These are phyloP conservation scores for Aspergillus oerlinghausenensis DNA, from an alignment of 2,329 filamentous ascomycete species.

Conservation along the genomic window DNA sequence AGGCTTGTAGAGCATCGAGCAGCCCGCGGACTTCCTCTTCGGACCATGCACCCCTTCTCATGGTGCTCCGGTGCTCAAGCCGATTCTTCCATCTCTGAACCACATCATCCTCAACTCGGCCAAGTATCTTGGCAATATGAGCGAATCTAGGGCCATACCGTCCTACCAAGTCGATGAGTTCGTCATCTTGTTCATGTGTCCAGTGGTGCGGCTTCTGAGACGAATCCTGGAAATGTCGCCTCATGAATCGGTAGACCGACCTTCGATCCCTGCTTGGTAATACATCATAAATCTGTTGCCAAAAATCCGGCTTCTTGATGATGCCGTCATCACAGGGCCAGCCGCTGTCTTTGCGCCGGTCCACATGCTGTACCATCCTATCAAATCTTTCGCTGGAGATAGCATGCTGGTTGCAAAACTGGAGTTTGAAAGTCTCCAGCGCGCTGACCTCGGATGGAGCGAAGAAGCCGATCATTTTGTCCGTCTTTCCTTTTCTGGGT, in stretches of 20 bases:
- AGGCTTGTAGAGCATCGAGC: constrained; percentile 21
- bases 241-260: constrained; percentile 40
- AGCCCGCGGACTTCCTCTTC: constrained; percentile 29
- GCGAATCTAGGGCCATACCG: constrained; percentile 34
- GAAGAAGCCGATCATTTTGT: constrained; percentile 27
- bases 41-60: constrained; percentile 35
- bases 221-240: constrained; percentile 39
- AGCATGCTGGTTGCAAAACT: constrained; percentile 29
- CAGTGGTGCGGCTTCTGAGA: constrained; percentile 35
- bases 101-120: constrained; percentile 39
- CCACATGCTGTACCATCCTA: constrained; percentile 31
- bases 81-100: constrained; percentile 42
- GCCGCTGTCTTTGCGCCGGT: constrained; percentile 14
- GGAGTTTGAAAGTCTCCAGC: constrained; percentile 30
- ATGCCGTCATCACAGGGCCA: constrained; percentile 20
- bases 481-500: constrained; percentile 2
- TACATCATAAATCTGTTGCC: constrained; percentile 30
- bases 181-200: constrained; percentile 38
- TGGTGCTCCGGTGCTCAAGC: constrained; percentile 33
- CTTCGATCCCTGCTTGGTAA: constrained; percentile 34
- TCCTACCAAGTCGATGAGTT: constrained; percentile 30
- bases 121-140: constrained; percentile 34
- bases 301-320: constrained; percentile 32
- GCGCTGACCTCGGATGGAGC: constrained; percentile 25
- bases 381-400: constrained; percentile 24